Conservation (phyloP, 768 basidiomycete species). For the Boletus tomentosulus region DNA sequence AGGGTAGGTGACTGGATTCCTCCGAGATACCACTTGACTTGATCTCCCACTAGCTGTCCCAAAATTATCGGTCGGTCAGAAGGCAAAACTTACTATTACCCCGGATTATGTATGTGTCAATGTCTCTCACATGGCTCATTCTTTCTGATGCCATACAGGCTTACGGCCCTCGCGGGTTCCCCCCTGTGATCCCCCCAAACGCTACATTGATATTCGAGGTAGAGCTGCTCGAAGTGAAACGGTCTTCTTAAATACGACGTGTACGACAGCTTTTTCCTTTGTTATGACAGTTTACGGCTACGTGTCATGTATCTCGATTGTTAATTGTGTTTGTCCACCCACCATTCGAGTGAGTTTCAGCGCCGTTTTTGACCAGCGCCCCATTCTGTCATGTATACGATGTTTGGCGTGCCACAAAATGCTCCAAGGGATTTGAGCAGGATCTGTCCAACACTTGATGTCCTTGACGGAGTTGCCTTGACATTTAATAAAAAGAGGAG, state of each 20-base stretch:
- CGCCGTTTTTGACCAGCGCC: not conserved
- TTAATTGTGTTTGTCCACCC: constrained; percentile 16
- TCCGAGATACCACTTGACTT: not conserved
- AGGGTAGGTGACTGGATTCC: constrained; percentile 47
- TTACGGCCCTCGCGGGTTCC: constrained; percentile 72
- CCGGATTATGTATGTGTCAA: constrained; percentile 69
- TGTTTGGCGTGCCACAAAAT: not conserved
- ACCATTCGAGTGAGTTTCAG: constrained; percentile 1
- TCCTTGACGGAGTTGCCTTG: not conserved
- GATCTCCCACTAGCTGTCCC: constrained; percentile 53
- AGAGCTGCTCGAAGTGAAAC: constrained; percentile 70
- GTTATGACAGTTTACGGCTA: constrained; percentile 14
- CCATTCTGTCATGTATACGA: not conserved
- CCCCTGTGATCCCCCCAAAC: constrained; percentile 75
- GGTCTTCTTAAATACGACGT: constrained; percentile 12
- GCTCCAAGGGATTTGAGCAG: not conserved
- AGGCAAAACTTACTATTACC: constrained; percentile 59
- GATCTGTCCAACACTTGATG: not conserved
- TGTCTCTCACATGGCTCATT: not conserved
- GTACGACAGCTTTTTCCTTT: constrained; percentile 16
- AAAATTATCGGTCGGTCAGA: constrained; percentile 72
- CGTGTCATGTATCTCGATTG: constrained; percentile 23
- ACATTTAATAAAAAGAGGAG: not conserved
- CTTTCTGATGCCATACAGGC: constrained; percentile 40
- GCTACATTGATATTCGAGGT: constrained; percentile 78